Conservation (phyloP, 2,329 filamentous ascomycete genomes). For the Exophiala oligosperma region DNA sequence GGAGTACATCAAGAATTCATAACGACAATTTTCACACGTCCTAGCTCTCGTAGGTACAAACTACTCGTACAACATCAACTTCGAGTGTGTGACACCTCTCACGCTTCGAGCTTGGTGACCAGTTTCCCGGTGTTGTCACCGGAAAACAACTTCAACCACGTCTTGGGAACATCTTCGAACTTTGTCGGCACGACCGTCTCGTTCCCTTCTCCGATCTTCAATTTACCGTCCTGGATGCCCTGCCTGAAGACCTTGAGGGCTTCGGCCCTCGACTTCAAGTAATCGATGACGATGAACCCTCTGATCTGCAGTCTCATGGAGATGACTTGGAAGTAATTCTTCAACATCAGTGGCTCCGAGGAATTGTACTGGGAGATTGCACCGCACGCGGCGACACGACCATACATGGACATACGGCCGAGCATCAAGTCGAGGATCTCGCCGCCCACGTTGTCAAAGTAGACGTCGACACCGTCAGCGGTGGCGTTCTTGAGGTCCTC, state of each 20-base stretch:
- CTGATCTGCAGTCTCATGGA: conserved; percentile 18
- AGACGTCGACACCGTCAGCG: conserved; percentile 59
- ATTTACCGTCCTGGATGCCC: conserved; percentile 65
- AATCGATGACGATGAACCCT: conserved; percentile 48
- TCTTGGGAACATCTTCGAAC: conserved; percentile 52
- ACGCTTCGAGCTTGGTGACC: conserved; percentile 12
- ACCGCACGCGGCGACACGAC: conserved; percentile 54
- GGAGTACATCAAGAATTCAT: too few species aligned
- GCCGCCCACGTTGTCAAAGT: conserved; percentile 61
- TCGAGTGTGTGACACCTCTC: background rate
- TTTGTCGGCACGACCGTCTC: conserved; percentile 55
- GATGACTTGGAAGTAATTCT: conserved; percentile 55
- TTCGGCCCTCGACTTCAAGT: conserved; percentile 59
- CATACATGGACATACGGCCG: conserved; percentile 7
- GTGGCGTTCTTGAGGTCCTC: conserved; percentile 31
- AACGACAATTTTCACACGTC: too few species aligned
- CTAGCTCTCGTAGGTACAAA: too few species aligned
- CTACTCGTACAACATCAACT: background rate
- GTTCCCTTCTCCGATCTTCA: conserved; percentile 51
- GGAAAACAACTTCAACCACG: conserved; percentile 56
- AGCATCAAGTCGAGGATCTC: conserved; percentile 21
- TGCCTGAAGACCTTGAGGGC: conserved; percentile 67
- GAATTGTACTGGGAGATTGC: conserved; percentile 50
- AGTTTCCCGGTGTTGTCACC: conserved; percentile 68
- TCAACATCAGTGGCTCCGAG: conserved; percentile 3